Percentiles rank a stretch among this genome's conserved stretches.
Conservation (phyloP, 2,329 filamentous ascomycete species). For the Calonectria leucothoes region DNA sequence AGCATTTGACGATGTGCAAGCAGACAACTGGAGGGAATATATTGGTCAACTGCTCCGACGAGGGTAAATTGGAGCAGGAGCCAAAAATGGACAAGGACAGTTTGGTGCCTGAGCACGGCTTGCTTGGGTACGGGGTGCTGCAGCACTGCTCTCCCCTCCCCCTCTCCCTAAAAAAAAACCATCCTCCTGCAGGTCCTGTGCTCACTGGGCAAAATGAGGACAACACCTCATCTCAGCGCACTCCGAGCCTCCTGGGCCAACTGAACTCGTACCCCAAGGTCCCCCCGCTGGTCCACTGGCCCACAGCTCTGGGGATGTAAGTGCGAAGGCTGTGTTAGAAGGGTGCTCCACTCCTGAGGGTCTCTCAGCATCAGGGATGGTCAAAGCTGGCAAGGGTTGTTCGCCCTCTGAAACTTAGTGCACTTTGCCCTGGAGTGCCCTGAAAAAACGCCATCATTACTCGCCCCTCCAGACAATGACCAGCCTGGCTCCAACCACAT, state of each 20-base stretch:
- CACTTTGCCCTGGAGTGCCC: not conserved
- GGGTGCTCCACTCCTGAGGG: conserved; percentile 14
- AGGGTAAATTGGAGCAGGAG: not conserved
- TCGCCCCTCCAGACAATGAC: not conserved
- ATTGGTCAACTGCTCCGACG: not conserved
- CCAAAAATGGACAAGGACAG: not conserved
- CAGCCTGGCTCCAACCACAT: not conserved
- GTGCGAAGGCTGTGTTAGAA: conserved; percentile 20
- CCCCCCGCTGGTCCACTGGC: conserved; percentile 3
- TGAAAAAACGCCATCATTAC: not conserved
- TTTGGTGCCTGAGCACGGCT: not conserved
- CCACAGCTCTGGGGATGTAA: conserved; percentile 4
- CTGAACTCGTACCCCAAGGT: conserved; percentile 14
- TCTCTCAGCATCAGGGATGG: conserved; percentile 5
- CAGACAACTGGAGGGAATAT: not conserved
- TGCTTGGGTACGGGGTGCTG: not conserved
- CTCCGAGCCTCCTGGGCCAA: conserved; percentile 4
- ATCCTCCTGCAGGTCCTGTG: not conserved
- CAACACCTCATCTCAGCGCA: conserved; percentile 23
- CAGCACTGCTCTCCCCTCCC: not conserved
- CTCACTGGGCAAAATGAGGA: not conserved
- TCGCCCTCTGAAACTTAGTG: conserved; percentile 24
- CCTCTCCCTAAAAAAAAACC: not conserved
- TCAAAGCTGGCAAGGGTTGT: conserved; percentile 11
- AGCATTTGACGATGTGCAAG: not conserved